A percentile compares a stretch with the other conserved stretches of the same genome.
These are phyloP conservation scores for Xylaria sp. DNA, from an alignment of 2,329 filamentous ascomycete species.

Conservation along the genomic window DNA sequence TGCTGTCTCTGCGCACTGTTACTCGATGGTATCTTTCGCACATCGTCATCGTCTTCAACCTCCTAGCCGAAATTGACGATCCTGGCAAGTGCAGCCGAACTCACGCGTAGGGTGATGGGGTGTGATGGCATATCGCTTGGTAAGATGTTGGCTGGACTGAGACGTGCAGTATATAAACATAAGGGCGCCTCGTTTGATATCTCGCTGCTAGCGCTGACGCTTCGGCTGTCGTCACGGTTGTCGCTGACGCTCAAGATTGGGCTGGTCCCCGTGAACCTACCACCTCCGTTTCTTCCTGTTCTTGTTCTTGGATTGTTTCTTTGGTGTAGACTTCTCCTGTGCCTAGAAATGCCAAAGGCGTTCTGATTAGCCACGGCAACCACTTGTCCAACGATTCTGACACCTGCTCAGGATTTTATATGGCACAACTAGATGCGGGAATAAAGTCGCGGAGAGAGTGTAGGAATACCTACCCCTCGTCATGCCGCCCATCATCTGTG, in stretches of 20 bases:
- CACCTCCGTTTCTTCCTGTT: background rate
- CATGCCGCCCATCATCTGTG: background rate
- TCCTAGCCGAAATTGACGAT: background rate
- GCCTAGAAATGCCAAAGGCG: background rate
- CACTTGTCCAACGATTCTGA: background rate
- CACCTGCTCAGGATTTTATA: background rate
- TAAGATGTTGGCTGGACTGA: background rate
- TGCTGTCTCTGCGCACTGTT: background rate
- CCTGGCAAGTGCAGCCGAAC: slow-evolving; percentile 8
- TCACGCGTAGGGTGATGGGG: background rate
- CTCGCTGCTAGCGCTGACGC: background rate
- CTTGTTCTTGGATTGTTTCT: too few species aligned
- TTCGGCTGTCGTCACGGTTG: background rate
- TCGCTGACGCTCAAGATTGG: background rate
- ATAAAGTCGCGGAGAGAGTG: background rate
- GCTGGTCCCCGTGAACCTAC: too few species aligned
- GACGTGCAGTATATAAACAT: background rate
- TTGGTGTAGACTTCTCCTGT: background rate
- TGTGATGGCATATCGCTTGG: background rate
- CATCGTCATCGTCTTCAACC: background rate
- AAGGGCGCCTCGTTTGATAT: background rate
- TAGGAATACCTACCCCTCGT: background rate
- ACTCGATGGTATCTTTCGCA: background rate
- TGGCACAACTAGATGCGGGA: background rate
- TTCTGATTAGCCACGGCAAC: background rate